Conservation (phyloP, 2,329 filamentous ascomycete species). For the Alternaria arbusti region DNA sequence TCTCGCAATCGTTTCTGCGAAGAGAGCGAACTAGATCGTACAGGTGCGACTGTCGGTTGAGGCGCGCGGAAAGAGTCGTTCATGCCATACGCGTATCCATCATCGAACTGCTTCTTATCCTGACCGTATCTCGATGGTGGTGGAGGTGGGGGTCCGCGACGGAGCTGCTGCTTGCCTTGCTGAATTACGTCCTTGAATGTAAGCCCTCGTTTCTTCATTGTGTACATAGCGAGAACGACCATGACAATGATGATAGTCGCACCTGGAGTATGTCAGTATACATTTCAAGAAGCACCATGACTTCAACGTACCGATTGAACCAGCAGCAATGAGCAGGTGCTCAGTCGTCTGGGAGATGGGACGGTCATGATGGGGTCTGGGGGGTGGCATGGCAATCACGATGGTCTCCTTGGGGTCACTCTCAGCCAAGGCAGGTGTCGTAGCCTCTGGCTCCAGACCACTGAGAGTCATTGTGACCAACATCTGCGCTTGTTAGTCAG, state of each 20-base stretch:
- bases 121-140: conserved; percentile 27
- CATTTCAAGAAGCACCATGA: too few species aligned
- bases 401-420: conserved; percentile 36
- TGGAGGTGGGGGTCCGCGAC: conserved; percentile 30
- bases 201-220: conserved; percentile 47
- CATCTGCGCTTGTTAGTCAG: conserved; percentile 30
- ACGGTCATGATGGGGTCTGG: conserved; percentile 19
- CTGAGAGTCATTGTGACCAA: conserved; percentile 30
- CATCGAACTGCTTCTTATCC: conserved; percentile 36
- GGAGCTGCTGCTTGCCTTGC: conserved; percentile 30
- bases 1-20: conserved; percentile 39
- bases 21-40: conserved; percentile 35
- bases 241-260: conserved; percentile 49
- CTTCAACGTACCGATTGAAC: conserved; percentile 44
- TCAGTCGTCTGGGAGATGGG: conserved; percentile 46
- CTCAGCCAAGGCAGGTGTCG: conserved; percentile 25
- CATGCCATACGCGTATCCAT: conserved; percentile 32
- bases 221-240: conserved; percentile 44
- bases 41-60: conserved; percentile 23
- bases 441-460: conserved; percentile 14
- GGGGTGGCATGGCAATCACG: conserved; percentile 27
- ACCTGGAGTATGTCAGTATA: conserved; percentile 34
- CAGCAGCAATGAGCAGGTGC: conserved; percentile 50
- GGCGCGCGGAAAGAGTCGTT: conserved; percentile 35
- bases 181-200: conserved; percentile 37